phyloP scores from a whole-genome alignment of 306 rosid genomes.

The Datisca glomerata region DNA sequence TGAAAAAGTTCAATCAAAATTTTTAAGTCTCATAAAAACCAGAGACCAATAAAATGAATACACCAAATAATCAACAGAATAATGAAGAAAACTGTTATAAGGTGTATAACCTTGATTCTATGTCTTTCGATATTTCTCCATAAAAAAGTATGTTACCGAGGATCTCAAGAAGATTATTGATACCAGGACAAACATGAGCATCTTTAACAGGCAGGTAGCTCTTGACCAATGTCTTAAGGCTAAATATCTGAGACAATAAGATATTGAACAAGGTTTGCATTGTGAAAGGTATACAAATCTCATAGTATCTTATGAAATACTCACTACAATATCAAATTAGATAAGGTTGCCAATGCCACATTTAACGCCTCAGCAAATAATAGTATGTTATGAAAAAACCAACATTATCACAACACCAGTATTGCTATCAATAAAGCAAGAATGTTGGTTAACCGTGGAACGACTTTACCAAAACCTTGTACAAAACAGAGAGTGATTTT shows the following conservation, averaged over 20 bases:
- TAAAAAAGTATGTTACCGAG: constrained; percentile 54
- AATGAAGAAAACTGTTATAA: constrained; percentile 3
- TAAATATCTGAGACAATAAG: constrained; percentile 48
- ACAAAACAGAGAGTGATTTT: constrained; percentile 85
- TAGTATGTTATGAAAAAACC: constrained; percentile 10
- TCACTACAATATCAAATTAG: too few relatives aligned
- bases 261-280: not conserved
- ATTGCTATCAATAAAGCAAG: constrained; percentile 1
- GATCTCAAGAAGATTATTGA: constrained; percentile 57
- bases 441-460: constrained; percentile 17
- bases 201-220: constrained; percentile 93
- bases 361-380: constrained; percentile 44
- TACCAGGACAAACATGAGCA: constrained; percentile 68
- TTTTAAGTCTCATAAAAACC: constrained; percentile 14
- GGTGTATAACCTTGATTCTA: constrained; percentile 59
- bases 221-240: constrained; percentile 79
- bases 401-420: not conserved
- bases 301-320: too few relatives aligned
- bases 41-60: not conserved
- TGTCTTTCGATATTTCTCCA: constrained; percentile 80
- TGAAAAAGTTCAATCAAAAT: constrained; percentile 16
- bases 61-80: not conserved
- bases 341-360: too few relatives aligned
- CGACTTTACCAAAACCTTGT: constrained; percentile 58
- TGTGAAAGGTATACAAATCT: not conserved